These are phyloP conservation scores for Ascochyta koolunga DNA, from an alignment of 2,329 filamentous ascomycete species.

Conservation along the genomic window DNA sequence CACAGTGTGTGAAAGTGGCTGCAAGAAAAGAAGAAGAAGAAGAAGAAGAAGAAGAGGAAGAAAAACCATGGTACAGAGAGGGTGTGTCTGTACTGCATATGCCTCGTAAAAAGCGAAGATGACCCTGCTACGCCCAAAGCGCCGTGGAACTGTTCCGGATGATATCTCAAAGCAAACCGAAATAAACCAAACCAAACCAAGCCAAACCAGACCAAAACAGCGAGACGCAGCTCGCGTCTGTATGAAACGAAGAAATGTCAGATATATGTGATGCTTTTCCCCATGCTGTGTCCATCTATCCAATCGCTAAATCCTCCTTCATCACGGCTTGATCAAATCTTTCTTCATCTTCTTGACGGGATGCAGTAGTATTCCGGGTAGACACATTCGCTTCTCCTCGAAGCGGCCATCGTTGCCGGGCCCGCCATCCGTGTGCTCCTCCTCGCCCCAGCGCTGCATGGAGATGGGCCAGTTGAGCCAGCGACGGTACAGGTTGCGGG, in stretches of 20 bases:
- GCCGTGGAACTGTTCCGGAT: too few relatives aligned
- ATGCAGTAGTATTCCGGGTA: conserved; percentile 88
- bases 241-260: background rate
- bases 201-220: too few relatives aligned
- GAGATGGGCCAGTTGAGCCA: conserved; percentile 86
- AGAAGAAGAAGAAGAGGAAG: too few relatives aligned
- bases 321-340: conserved; percentile 27
- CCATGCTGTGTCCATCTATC: too few relatives aligned
- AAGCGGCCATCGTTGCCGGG: conserved; percentile 51
- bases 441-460: conserved; percentile 78
- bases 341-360: conserved; percentile 72
- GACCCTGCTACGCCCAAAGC: too few relatives aligned
- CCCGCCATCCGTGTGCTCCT: conserved; percentile 63
- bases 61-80: too few relatives aligned
- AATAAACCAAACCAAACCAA: too few relatives aligned
- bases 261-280: background rate
- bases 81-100: too few relatives aligned
- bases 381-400: conserved; percentile 79
- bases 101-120: too few relatives aligned
- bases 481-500: conserved; percentile 78
- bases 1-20: too few relatives aligned
- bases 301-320: background rate
- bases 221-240: background rate
- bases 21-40: too few relatives aligned
- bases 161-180: too few relatives aligned